Evolutionary conservation across 2,329 filamentous ascomycete species (phyloP).

Genomic region (Cytospora paraplurivora): DNA sequence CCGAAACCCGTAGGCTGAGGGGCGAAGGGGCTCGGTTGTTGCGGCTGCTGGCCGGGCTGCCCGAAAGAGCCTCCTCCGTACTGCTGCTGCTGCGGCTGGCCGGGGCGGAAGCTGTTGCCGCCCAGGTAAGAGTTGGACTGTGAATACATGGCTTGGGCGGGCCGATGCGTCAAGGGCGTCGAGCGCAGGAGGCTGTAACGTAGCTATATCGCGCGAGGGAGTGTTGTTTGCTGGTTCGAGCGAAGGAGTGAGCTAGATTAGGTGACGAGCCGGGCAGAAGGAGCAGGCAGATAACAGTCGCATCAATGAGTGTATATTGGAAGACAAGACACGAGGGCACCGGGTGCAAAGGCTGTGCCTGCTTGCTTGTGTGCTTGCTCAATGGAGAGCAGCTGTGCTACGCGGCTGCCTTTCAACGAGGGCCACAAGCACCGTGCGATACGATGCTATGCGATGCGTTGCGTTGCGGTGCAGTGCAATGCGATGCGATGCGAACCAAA

Average conservation of each 20-base stretch:
- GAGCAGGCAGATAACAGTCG: not conserved
- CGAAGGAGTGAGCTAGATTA: not conserved
- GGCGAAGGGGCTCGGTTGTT: slow-evolving; percentile 58
- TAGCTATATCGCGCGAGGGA: not conserved
- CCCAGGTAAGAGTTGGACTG: slow-evolving; percentile 85
- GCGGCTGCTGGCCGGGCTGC: slow-evolving; percentile 43
- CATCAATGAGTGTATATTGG: not conserved
- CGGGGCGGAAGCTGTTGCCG: slow-evolving; percentile 73
- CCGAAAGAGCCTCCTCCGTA: slow-evolving; percentile 49
- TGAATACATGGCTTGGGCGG: slow-evolving; percentile 71
- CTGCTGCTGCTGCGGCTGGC: slow-evolving; percentile 56
- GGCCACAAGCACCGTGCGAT: slow-evolving; percentile 18
- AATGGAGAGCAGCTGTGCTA: slow-evolving; percentile 16
- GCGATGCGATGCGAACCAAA: not conserved
- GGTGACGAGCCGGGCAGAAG: not conserved
- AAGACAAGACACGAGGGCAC: not conserved
- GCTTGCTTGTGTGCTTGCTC: not conserved
- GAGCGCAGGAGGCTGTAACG: not conserved
- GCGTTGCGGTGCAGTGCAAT: not conserved
- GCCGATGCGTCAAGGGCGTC: slow-evolving; percentile 7
- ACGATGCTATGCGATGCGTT: slow-evolving; percentile 3
- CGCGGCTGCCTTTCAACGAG: slow-evolving; percentile 17
- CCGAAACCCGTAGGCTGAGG: slow-evolving; percentile 63
- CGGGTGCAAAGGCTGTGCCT: not conserved
- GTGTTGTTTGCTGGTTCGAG: not conserved